Conservation (phyloP, 2,329 filamentous ascomycete species). For the Claviceps fusiformis region DNA sequence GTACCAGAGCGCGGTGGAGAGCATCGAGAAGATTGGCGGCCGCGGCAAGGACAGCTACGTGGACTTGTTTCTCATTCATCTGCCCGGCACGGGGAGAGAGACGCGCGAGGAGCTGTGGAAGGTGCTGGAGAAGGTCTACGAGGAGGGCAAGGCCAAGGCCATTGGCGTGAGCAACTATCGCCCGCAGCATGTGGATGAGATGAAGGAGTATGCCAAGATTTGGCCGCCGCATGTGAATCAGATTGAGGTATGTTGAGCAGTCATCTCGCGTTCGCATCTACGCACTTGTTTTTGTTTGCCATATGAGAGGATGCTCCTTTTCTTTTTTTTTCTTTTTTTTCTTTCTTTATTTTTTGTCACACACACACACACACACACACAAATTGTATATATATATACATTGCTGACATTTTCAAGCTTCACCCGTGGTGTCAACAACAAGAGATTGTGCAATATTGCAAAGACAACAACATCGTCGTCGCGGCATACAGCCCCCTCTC, state of each 20-base stretch:
- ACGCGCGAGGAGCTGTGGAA: slow-evolving; percentile 50
- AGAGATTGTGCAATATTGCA: slow-evolving; percentile 40
- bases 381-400: not conserved
- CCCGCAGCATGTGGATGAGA: slow-evolving; percentile 52
- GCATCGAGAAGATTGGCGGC: slow-evolving; percentile 46
- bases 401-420: slow-evolving; percentile 29
- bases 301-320: not conserved
- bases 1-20: slow-evolving; percentile 45
- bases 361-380: too few species aligned
- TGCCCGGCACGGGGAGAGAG: slow-evolving; percentile 39
- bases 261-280: not conserved
- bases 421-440: slow-evolving; percentile 55
- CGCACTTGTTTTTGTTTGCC: not conserved
- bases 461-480: slow-evolving; percentile 58
- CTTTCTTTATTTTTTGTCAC: not conserved
- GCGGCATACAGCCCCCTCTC: slow-evolving; percentile 27
- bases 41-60: slow-evolving; percentile 42
- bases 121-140: slow-evolving; percentile 47
- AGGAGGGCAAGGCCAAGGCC: slow-evolving; percentile 44
- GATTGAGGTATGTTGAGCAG: slow-evolving; percentile 46
- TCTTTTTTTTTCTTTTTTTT: not conserved
- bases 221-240: slow-evolving; percentile 65
- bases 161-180: slow-evolving; percentile 67
- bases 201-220: slow-evolving; percentile 49
- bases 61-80: slow-evolving; percentile 60